These are phyloP conservation scores for Gentiana straminea DNA, from an alignment of 257 asterid genomes.

Conservation along the genomic window DNA sequence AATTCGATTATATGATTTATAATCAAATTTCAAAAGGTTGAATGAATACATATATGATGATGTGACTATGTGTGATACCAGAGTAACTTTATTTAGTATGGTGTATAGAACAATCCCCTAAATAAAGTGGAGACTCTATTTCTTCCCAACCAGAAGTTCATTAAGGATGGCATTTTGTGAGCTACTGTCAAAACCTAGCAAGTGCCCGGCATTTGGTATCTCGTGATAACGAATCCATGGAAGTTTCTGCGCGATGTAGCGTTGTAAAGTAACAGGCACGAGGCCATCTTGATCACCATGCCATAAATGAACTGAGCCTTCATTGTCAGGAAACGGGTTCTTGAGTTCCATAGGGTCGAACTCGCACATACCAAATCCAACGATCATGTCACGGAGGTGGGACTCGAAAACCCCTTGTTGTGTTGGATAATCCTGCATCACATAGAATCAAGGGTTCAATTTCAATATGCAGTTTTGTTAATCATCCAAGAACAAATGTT, in stretches of 20 bases:
- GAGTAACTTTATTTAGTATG: too few species aligned
- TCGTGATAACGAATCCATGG: conserved; percentile 55
- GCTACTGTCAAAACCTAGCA: conserved; percentile 17
- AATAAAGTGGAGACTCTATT: conserved; percentile 3
- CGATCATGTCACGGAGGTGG: conserved; percentile 48
- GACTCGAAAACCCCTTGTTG: conserved; percentile 68
- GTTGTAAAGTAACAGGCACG: conserved; percentile 56
- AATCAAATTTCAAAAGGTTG: too few species aligned
- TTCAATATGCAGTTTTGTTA: too few species aligned
- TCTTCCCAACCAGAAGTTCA: conserved; percentile 26
- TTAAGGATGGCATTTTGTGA: conserved; percentile 30
- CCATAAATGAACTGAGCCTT: conserved; percentile 63
- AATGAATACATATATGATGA: too few species aligned
- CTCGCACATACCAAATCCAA: conserved; percentile 62
- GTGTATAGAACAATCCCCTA: too few species aligned
- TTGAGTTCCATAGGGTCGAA: conserved; percentile 59
- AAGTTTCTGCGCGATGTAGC: conserved; percentile 45
- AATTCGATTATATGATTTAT: too few species aligned
- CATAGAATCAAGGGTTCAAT: too few species aligned
- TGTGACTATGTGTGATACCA: too few species aligned
- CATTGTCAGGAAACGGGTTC: conserved; percentile 30
- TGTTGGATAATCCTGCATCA: conserved; percentile 34
- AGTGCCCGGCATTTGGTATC: conserved; percentile 23
- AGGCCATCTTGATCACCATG: conserved; percentile 67
- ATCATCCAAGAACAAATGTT: too few species aligned